Base-by-base conservation (phyloP, 1,284 basidiomycete genomes). In the Microstroma glucosiphilum region DNA sequence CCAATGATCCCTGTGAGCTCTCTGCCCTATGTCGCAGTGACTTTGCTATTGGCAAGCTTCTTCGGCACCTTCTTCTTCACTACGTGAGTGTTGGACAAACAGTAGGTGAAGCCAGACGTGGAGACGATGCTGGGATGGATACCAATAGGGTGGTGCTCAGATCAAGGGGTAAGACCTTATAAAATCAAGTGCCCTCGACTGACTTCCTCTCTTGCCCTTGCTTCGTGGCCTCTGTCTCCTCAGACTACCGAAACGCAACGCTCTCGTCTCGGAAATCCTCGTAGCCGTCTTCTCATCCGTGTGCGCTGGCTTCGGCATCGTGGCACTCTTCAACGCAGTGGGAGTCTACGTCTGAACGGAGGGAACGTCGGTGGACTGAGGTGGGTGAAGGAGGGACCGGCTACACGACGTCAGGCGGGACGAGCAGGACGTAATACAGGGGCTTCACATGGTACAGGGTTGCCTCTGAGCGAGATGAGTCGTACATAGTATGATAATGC, bases 291-390 rank as follows among this genome's bases (percentile, higher is more conserved):
- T 63, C 0, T 66, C 69, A 19, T 73, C 71, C 43, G 58, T 73
- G 40, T 67, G 69, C 58, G 72, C 70, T 26, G 74, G 74, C 23
- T 63, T 71, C 55, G 74, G 74, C 41, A 61, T 70, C 9, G 74
- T 76, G 11, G 72, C 74, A 7, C 63, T 75, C 40, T 75, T 76
- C 63, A 75, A 72, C 51, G 68, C 74, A n/a, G 70, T 76, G 8
- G 74, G 74, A n/a, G 72, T 76, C 9, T 69, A 75, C 56, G 68
- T 75, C 23, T 58, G 37, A 40, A 17, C n/a, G n/a, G 42, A 43
- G 12, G 42, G 42, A 12, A n/a, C 12, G 42, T n/a, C 42, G 42
- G 42, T n/a, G n/a, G n/a, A n/a, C n/a, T 43, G 46, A 48, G 46
- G 46, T n/a, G 46, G 12, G 6, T 48, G 46, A 4, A 48, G 46